These are phyloP conservation scores for Toxoplasma gondii DNA, from an alignment of 169 alveolate genomes.

Conservation along the genomic window DNA sequence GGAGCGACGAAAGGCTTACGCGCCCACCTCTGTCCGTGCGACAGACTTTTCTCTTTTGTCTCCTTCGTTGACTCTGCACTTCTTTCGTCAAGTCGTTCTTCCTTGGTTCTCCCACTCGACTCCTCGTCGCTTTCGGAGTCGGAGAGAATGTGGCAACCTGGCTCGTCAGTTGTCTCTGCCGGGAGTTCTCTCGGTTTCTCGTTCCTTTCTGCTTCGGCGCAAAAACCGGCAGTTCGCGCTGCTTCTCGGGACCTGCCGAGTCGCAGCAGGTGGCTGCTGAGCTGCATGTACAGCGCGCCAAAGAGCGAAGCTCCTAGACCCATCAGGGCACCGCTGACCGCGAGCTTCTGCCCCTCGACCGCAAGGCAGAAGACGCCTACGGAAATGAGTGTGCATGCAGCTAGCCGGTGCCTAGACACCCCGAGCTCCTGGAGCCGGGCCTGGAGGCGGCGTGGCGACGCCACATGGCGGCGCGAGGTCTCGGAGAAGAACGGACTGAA, in stretches of 20 bases:
- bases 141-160: no score
- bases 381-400: not conserved
- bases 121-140: no score
- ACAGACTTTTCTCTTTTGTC: not conserved
- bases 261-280: not conserved
- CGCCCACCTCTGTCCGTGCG: not conserved
- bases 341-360: not conserved
- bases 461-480: not conserved
- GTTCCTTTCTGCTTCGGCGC: no score
- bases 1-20: not conserved
- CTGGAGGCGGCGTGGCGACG: not conserved
- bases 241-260: no score
- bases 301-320: conserved; percentile 24
- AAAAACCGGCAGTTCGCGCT: no score
- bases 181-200: no score
- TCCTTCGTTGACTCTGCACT: not conserved
- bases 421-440: not conserved
- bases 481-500: not conserved
- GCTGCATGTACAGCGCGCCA: conserved; percentile 24
- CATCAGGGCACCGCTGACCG: not conserved
- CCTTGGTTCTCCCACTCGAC: not conserved
- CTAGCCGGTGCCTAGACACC: conserved; percentile 28
- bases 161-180: no score
- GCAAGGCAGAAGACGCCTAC: not conserved
- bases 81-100: not conserved